Conservation (phyloP, 2,329 filamentous ascomycete genomes). For the Aspergillus fumigatus region DNA sequence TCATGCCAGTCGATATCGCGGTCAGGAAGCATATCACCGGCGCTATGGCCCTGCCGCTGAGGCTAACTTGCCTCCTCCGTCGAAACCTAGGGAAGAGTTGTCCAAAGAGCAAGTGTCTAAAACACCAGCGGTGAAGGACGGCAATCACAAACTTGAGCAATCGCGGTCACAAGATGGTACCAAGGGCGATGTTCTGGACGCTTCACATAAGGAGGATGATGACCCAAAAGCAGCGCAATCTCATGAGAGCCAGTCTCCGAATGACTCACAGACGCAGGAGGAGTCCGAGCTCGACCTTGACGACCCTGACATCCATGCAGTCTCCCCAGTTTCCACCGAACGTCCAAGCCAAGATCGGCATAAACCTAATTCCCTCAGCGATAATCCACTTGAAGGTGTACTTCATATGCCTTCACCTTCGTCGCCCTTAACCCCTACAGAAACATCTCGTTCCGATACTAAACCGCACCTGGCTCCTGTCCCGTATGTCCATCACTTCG, state of each 20-base stretch:
- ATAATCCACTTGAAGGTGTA: constrained; percentile 36
- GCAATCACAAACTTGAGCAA: constrained; percentile 9
- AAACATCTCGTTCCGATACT: constrained; percentile 26
- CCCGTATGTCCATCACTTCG: constrained; percentile 92
- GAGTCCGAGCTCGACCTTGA: constrained; percentile 17
- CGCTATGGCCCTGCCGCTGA: constrained; percentile 45
- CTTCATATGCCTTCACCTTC: constrained; percentile 40
- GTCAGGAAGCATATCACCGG: constrained; percentile 40
- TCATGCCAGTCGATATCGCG: constrained; percentile 31
- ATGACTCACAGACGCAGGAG: constrained; percentile 20
- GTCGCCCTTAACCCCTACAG: constrained; percentile 28
- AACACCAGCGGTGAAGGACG: constrained; percentile 9
- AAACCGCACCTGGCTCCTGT: constrained; percentile 62
- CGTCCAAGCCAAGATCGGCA: constrained; percentile 11
- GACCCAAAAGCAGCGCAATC: constrained; percentile 13
- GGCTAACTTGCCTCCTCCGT: constrained; percentile 36
- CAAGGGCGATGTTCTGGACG: constrained; percentile 7
- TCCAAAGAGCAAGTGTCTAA: constrained; percentile 11
- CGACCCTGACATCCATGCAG: constrained; percentile 9
- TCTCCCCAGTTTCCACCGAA: constrained; percentile 11
- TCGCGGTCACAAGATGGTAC: constrained; percentile 8
- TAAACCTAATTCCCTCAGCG: constrained; percentile 2
- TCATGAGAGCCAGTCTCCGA: constrained; percentile 7
- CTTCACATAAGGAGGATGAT: constrained; percentile 7
- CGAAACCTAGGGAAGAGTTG: constrained; percentile 26